A percentile compares a stretch with the other conserved stretches of the same genome.
Conservation (phyloP, 2,329 filamentous ascomycete genomes). For the Neofusicoccum parvum region DNA sequence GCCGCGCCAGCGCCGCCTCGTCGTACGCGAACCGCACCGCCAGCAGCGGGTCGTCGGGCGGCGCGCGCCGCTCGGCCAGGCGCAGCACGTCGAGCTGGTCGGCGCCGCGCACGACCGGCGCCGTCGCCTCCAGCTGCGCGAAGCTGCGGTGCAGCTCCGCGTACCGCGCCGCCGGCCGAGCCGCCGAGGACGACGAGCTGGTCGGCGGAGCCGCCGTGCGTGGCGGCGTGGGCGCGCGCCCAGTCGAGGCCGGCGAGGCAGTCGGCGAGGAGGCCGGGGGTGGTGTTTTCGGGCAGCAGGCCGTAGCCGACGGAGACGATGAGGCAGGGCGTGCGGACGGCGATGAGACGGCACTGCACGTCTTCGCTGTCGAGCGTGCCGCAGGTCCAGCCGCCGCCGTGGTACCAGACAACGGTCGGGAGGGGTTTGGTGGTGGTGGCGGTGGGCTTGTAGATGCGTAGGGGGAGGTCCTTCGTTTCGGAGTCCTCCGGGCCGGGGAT, state of each 20-base stretch:
- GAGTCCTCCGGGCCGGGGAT: not conserved
- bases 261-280: conserved; percentile 36
- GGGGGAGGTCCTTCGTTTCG: too few species aligned
- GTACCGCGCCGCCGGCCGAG: conserved; percentile 26
- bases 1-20: conserved; percentile 20
- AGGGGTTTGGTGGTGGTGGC: conserved; percentile 18
- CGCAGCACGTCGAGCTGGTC: not conserved
- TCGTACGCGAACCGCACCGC: not conserved
- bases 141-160: conserved; percentile 18
- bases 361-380: conserved; percentile 42
- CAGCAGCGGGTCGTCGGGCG: conserved; percentile 19
- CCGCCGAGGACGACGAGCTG: conserved; percentile 22
- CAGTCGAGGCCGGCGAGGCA: conserved; percentile 21
- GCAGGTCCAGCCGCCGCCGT: conserved; percentile 40
- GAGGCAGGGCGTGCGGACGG: conserved; percentile 33
- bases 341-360: conserved; percentile 35
- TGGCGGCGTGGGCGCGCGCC: not conserved
- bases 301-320: conserved; percentile 41
- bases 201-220: not conserved
- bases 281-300: conserved; percentile 24
- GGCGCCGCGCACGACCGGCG: not conserved
- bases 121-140: conserved; percentile 15
- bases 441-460: not conserved
- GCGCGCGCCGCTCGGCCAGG: conserved; percentile 8
- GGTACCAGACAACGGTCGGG: conserved; percentile 39